Conservation (phyloP, 2,329 filamentous ascomycete genomes). For the Fusarium sp. region DNA sequence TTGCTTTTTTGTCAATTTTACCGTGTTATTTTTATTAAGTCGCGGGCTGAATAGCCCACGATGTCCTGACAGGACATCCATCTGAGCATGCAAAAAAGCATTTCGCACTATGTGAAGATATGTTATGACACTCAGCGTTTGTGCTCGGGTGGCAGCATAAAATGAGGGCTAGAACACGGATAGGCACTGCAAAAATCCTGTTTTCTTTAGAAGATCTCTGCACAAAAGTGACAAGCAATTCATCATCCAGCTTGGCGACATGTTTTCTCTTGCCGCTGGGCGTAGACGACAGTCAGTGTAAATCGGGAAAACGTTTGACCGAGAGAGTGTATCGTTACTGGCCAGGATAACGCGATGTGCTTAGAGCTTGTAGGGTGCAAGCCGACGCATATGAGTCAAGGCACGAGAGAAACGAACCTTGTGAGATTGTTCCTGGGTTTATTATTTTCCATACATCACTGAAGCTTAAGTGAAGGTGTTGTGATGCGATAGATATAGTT, state of each 20-base stretch:
- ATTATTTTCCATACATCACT: fast-evolving
- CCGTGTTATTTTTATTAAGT: fast-evolving
- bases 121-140: neutral
- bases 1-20: neutral
- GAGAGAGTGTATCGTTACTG: too few species aligned
- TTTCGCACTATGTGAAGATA: neutral
- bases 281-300: too few species aligned
- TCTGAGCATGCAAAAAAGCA: fast-evolving
- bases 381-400: neutral
- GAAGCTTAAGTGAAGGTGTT: fast-evolving
- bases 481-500: fast-evolving
- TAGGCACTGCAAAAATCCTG: fast-evolving
- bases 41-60: fast-evolving
- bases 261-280: fast-evolving
- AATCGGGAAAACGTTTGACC: neutral
- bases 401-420: neutral
- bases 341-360: too few species aligned
- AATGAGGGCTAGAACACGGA: neutral
- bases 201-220: fast-evolving
- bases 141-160: neutral
- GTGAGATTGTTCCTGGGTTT: neutral
- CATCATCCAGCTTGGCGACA: neutral
- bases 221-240: neutral
- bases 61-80: neutral
- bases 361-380: neutral